These are phyloP conservation scores for Rhododendron molle DNA, from an alignment of 148 eudicot genomes.

Conservation along the genomic window DNA sequence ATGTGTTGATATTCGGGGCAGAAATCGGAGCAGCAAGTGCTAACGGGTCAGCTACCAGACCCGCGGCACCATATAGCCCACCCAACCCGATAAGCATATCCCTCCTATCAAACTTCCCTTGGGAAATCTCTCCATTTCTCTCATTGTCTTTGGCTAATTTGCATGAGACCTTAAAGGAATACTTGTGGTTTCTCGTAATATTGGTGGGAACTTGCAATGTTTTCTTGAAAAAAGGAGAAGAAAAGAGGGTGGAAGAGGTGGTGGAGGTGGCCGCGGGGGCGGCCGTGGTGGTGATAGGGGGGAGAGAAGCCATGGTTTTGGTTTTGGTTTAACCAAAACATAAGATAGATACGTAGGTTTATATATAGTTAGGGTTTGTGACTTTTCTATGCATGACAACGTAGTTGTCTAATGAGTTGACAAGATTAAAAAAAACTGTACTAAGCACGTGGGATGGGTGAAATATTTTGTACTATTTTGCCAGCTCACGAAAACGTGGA, in stretches of 20 bases:
- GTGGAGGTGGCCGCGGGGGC: background rate
- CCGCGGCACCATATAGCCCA: constrained; percentile 54
- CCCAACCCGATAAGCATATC: constrained; percentile 65
- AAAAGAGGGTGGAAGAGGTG: background rate
- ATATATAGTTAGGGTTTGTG: background rate
- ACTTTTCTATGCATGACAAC: background rate
- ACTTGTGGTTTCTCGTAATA: constrained; percentile 7
- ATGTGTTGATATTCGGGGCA: constrained; percentile 43
- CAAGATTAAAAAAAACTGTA: background rate
- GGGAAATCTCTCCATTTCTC: constrained; percentile 8
- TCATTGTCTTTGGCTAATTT: constrained; percentile 24
- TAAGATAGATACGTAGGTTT: background rate
- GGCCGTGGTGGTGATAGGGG: constrained; percentile 9
- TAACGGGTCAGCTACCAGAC: constrained; percentile 16
- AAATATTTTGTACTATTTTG: background rate
- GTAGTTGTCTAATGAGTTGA: background rate
- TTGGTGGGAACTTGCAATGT: constrained; percentile 18
- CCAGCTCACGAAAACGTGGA: background rate
- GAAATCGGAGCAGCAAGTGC: constrained; percentile 43
- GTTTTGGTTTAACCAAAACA: background rate
- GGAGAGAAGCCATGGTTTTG: constrained; percentile 23
- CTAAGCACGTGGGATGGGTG: background rate
- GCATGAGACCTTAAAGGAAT: constrained; percentile 30
- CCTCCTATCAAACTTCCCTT: constrained; percentile 50
- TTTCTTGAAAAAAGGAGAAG: background rate